Conservation (phyloP, 2,329 filamentous ascomycete species). For the Aspergillus sp. region DNA sequence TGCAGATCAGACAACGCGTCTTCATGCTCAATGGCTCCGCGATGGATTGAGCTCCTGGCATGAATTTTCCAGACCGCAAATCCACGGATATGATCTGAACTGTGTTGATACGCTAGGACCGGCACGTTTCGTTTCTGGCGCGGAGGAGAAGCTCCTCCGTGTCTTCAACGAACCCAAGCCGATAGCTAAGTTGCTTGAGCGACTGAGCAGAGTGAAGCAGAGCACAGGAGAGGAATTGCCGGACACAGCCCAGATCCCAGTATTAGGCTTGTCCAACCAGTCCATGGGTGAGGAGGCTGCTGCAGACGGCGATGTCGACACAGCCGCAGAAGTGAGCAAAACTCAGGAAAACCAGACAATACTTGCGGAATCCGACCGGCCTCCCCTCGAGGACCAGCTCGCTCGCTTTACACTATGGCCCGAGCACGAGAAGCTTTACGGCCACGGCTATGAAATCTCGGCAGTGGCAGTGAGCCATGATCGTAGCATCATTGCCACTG, state of each 20-base stretch:
- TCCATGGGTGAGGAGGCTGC: conserved; percentile 59
- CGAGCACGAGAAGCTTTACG: conserved; percentile 93
- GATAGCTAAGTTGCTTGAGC: conserved; percentile 71
- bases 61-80: conserved; percentile 92
- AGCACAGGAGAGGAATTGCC: conserved; percentile 54
- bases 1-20: conserved; percentile 86
- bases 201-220: conserved; percentile 62
- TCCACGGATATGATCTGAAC: conserved; percentile 97
- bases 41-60: conserved; percentile 69
- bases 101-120: conserved; percentile 76
- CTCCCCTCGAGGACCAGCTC: conserved; percentile 86
- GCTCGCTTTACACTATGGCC: conserved; percentile 92
- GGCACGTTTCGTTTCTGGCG: conserved; percentile 84
- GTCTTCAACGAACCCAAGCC: conserved; percentile 89
- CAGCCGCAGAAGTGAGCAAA: conserved; percentile 31
- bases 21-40: conserved; percentile 76
- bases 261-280: conserved; percentile 94
- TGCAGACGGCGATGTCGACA: conserved; percentile 31
- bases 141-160: conserved; percentile 95
- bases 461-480: conserved; percentile 76
- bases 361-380: conserved; percentile 62
- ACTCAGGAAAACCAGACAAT: conserved; percentile 20
- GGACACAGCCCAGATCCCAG: conserved; percentile 90
- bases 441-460: conserved; percentile 95
- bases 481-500: conserved; percentile 76